Conservation (phyloP, 192 early-diverging fungal species). For the Phlyctochytrium bullatum region DNA sequence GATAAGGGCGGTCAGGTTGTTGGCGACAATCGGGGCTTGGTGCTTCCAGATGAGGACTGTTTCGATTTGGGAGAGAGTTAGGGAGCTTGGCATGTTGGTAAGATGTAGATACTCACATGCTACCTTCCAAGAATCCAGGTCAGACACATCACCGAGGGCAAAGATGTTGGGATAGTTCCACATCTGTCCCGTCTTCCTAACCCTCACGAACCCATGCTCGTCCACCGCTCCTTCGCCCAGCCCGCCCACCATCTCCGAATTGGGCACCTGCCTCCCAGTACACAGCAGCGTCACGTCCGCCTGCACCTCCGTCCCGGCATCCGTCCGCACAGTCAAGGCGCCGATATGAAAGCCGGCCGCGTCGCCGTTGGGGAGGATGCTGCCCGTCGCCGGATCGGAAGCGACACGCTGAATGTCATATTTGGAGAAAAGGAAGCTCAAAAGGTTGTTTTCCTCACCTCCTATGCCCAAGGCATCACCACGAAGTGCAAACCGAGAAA, state of each 20-base stretch:
- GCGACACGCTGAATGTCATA: too few species aligned
- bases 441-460: too few species aligned
- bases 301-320: not conserved
- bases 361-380: not conserved
- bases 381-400: not conserved
- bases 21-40: not conserved
- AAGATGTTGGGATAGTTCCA: not conserved
- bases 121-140: not conserved
- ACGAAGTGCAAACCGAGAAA: too few species aligned
- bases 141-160: not conserved
- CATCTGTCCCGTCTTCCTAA: not conserved
- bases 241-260: not conserved
- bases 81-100: not conserved
- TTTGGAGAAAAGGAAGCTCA: too few species aligned
- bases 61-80: not conserved
- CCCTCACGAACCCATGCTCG: not conserved
- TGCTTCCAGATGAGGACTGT: not conserved
- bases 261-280: not conserved
- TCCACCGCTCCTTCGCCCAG: not conserved
- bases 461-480: too few species aligned
- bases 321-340: not conserved
- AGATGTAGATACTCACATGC: not conserved
- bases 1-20: not conserved
- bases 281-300: not conserved
- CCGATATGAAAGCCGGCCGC: not conserved